A percentile compares a stretch with the other conserved stretches of the same genome.
These are phyloP conservation scores for Brettanomyces bruxellensis DNA, from an alignment of 805 yeast species.

Conservation along the genomic window DNA sequence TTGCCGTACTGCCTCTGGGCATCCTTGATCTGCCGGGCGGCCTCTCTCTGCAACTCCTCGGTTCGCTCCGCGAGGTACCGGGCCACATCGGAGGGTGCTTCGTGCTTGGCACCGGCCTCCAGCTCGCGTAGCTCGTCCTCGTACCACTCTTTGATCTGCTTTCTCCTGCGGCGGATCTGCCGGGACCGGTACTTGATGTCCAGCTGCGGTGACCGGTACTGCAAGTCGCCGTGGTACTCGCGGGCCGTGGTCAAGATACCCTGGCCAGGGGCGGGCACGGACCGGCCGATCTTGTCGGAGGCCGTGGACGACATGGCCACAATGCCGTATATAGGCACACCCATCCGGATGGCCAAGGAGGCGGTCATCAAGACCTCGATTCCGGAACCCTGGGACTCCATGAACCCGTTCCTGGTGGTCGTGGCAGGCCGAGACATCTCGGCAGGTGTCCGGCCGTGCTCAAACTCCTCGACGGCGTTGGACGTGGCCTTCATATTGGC, in stretches of 20 bases:
- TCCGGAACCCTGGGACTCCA: constrained; percentile 99
- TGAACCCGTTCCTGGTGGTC: constrained; percentile 91
- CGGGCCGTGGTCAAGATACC: constrained; percentile 98
- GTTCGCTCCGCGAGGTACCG: constrained; percentile 69
- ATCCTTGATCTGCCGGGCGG: constrained; percentile 72
- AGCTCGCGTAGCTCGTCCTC: constrained; percentile 55
- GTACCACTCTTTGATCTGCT: constrained; percentile 76
- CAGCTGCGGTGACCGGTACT: constrained; percentile 71
- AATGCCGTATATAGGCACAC: constrained; percentile 97
- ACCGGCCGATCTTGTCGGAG: constrained; percentile 96
- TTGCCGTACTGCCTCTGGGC: constrained; percentile 95
- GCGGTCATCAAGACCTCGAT: constrained; percentile 95
- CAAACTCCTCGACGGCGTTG: constrained; percentile 78
- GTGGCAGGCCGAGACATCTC: constrained; percentile 99
- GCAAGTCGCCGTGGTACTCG: constrained; percentile 76
- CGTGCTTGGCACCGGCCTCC: constrained; percentile 30
- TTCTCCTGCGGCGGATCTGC: constrained; percentile 72
- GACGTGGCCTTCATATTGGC: constrained; percentile 99
- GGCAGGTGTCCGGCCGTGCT: constrained; percentile 92
- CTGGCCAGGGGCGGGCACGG: constrained; percentile 99
- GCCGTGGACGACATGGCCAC: constrained; percentile 95
- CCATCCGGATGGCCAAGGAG: constrained; percentile 90
- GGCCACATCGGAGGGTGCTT: constrained; percentile 27
- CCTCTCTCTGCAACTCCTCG: constrained; percentile 80
- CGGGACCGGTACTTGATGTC: constrained; percentile 90